Conservation (phyloP, 805 yeast species). For the Tetrapisispora nanseiensis region DNA sequence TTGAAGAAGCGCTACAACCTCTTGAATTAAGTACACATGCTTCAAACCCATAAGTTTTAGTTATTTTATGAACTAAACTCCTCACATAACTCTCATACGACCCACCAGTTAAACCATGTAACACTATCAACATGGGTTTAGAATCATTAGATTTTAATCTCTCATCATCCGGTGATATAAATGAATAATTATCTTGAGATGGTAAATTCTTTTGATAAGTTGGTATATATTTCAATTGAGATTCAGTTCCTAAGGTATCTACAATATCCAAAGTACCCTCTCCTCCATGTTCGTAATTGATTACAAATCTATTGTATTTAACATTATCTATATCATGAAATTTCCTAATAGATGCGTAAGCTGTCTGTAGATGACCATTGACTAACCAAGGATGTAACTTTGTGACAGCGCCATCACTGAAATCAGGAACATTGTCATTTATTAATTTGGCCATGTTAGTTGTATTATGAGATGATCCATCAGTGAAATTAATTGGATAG, state of each 20-base stretch:
- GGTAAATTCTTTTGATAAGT: conserved; percentile 32
- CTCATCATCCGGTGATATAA: conserved; percentile 34
- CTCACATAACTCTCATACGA: conserved; percentile 73
- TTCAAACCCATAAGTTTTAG: conserved; percentile 39
- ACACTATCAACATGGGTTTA: conserved; percentile 51
- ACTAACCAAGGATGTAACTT: conserved; percentile 47
- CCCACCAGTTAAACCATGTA: conserved; percentile 81
- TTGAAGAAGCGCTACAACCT: conserved; percentile 63
- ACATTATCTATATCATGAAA: conserved; percentile 40
- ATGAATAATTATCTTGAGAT: conserved; percentile 13
- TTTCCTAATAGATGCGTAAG: conserved; percentile 44
- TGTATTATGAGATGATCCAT: neutral
- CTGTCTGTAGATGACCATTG: conserved; percentile 64
- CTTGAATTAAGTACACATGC: conserved; percentile 61
- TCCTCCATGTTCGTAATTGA: conserved; percentile 51
- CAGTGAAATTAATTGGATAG: neutral
- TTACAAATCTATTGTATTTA: conserved; percentile 53
- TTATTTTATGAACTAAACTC: conserved; percentile 39
- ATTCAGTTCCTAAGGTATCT: conserved; percentile 30
- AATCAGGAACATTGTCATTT: conserved; percentile 34
- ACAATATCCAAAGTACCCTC: conserved; percentile 63
- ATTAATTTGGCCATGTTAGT: conserved; percentile 23
- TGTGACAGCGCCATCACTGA: conserved; percentile 35
- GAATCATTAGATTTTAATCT: conserved; percentile 26
- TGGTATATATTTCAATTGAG: conserved; percentile 17